Base-by-base conservation (phyloP, 73 alveolate species). In the Paramecium octaurelia region DNA sequence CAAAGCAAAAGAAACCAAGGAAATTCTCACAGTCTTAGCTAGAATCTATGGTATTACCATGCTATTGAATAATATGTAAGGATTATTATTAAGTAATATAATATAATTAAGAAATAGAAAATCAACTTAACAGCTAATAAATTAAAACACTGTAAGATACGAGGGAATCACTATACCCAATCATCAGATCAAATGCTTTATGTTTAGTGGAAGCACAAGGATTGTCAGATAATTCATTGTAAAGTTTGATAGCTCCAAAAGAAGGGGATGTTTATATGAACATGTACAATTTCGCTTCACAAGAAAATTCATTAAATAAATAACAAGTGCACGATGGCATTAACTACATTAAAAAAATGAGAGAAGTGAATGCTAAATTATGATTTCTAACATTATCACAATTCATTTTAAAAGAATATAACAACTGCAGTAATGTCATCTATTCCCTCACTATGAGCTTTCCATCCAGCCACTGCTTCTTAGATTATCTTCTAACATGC, bases 191-290 rank as follows among this genome's bases (percentile, higher is more conserved):
- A 46, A 48, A 80, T 80, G 91, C 91, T 12, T 80, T 80, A 42
- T 16, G 48, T 43, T 27, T 80, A 44, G 91, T 80, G 8, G 91
- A 80, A 44, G 46, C 64, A 2, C 18, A 80, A 35, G 91, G 91
- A 80, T 89, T 89, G 23, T 44, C 86, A 24, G 94, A 89, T 71
- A 83, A 89, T 29, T 31, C 86, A 70, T 71, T 89, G 73, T 40
- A 83, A 89, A 71, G 92, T 43, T 80, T 80, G 91, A 80, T 80
- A 11, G 91, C 91, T 18, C 70, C 91, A 20, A 42, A 46, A 14
- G 91, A 80, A 20, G 91, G 91, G 4, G 91, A 80, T 48, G 75
- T 80, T n/a, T 80, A 80, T 46, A 8, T 40, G 29, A 80, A 80
- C 29, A 42, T 80, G 76, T 80, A 44, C 29, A 48, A 80, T 23